These are phyloP conservation scores for Neonectria ditissima DNA, from an alignment of 2,329 filamentous ascomycete species.

Conservation along the genomic window DNA sequence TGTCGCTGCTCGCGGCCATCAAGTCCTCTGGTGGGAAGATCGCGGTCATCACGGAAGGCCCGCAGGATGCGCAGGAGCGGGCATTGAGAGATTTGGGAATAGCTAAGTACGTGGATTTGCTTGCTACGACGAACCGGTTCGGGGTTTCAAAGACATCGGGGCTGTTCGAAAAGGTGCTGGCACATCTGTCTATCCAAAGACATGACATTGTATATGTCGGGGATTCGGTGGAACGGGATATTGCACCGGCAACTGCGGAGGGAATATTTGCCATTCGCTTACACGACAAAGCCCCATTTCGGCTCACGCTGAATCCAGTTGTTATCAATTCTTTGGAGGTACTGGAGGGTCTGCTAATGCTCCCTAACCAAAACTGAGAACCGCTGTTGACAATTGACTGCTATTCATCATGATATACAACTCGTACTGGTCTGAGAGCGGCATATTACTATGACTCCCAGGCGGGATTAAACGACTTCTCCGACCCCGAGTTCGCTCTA, in stretches of 20 bases:
- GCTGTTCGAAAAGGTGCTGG: conserved; percentile 44
- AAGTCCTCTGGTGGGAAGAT: conserved; percentile 53
- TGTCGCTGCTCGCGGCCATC: conserved; percentile 50
- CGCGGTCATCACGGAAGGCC: conserved; percentile 59
- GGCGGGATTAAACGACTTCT: no score
- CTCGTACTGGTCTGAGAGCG: not conserved
- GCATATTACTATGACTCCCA: not conserved
- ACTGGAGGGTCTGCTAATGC: conserved; percentile 18
- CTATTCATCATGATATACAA: not conserved
- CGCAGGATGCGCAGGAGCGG: conserved; percentile 59
- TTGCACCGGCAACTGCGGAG: conserved; percentile 43
- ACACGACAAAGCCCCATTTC: conserved; percentile 20
- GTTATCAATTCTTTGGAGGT: conserved; percentile 32
- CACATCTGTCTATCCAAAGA: conserved; percentile 40
- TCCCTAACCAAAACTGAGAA: not conserved
- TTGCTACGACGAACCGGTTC: conserved; percentile 49
- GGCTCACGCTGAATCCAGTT: conserved; percentile 22
- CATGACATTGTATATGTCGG: conserved; percentile 47
- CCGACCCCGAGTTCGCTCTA: no score
- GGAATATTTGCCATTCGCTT: conserved; percentile 47
- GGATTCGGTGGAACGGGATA: conserved; percentile 46
- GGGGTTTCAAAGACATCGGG: conserved; percentile 44
- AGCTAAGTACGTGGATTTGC: conserved; percentile 43
- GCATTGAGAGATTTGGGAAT: conserved; percentile 47
- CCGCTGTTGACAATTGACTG: not conserved